Evolutionary conservation across 177 flowering plant species (phyloP).

Genomic region (Vitis hybrid): DNA sequence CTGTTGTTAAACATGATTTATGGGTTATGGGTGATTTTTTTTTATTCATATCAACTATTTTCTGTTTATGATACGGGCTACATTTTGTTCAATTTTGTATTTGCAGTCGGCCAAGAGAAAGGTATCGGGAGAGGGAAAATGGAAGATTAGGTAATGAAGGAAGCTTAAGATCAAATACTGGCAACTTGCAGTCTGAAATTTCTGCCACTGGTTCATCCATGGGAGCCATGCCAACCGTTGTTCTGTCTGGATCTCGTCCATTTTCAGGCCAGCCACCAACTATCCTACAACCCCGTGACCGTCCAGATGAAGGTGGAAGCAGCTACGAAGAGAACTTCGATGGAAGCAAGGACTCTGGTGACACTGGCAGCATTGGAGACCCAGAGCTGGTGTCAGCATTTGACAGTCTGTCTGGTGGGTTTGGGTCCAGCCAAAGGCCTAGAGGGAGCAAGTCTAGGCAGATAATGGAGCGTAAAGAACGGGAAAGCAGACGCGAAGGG

Average conservation of each 20-base stretch:
- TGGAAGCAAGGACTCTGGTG: constrained; percentile 83
- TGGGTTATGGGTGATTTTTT: neutral
- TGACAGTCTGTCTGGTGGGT: constrained; percentile 55
- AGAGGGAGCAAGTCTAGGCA: constrained; percentile 83
- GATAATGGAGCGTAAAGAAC: constrained; percentile 69
- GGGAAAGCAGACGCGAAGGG: constrained; percentile 81
- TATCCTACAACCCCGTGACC: constrained; percentile 76
- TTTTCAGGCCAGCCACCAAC: constrained; percentile 74
- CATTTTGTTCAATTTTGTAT: constrained; percentile 1
- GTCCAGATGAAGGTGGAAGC: constrained; percentile 62
- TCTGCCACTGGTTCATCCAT: constrained; percentile 30
- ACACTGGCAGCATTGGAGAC: constrained; percentile 82
- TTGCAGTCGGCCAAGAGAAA: constrained; percentile 64
- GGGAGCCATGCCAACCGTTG: constrained; percentile 42
- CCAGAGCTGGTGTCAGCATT: constrained; percentile 63
- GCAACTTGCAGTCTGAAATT: constrained; percentile 40
- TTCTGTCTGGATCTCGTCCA: constrained; percentile 56
- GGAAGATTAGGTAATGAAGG: constrained; percentile 65
- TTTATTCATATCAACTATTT: neutral
- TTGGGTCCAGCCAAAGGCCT: constrained; percentile 62
- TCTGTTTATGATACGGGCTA: neutral
- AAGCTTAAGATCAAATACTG: constrained; percentile 44
- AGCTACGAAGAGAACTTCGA: constrained; percentile 78
- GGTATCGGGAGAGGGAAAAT: constrained; percentile 83
- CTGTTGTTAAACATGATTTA: neutral